These are phyloP conservation scores for Prunus kanzakura DNA, from an alignment of 306 rosid genomes.

Conservation along the genomic window DNA sequence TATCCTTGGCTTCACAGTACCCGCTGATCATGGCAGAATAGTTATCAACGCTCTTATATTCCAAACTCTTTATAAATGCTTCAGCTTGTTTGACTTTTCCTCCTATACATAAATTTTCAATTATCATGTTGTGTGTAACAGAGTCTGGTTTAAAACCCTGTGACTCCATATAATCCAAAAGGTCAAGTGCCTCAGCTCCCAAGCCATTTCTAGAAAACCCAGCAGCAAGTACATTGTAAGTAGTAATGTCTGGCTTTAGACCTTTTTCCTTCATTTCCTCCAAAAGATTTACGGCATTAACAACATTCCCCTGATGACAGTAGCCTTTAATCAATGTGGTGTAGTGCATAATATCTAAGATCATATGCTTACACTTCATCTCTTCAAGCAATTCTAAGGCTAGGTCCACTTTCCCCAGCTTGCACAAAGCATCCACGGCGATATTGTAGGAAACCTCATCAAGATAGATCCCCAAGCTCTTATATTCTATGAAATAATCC, in stretches of 20 bases:
- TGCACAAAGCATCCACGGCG: conserved; percentile 59
- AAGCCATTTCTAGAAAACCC: conserved; percentile 60
- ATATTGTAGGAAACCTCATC: conserved; percentile 67
- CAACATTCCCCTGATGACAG: conserved; percentile 39
- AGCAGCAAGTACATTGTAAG: conserved; percentile 63
- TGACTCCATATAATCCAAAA: conserved; percentile 53
- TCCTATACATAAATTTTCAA: conserved; percentile 63
- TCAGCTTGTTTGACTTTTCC: conserved; percentile 68
- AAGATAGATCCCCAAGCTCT: conserved; percentile 50
- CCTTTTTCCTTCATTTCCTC: conserved; percentile 56
- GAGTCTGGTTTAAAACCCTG: conserved; percentile 54
- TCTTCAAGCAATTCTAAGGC: conserved; percentile 56
- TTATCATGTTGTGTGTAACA: conserved; percentile 51
- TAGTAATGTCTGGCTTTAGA: conserved; percentile 62
- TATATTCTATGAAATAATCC: conserved; percentile 40
- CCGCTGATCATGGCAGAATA: conserved; percentile 68
- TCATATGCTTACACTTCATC: conserved; percentile 49
- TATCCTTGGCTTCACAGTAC: conserved; percentile 56
- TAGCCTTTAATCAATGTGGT: conserved; percentile 75
- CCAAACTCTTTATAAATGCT: conserved; percentile 40
- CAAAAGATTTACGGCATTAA: conserved; percentile 39
- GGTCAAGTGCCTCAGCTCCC: conserved; percentile 28
- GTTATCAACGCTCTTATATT: conserved; percentile 50
- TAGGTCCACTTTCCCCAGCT: conserved; percentile 58
- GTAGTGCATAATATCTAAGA: conserved; percentile 65